Evolutionary conservation across 805 yeast species (phyloP).

Genomic region (Barnettozyma wickerhamii): DNA sequence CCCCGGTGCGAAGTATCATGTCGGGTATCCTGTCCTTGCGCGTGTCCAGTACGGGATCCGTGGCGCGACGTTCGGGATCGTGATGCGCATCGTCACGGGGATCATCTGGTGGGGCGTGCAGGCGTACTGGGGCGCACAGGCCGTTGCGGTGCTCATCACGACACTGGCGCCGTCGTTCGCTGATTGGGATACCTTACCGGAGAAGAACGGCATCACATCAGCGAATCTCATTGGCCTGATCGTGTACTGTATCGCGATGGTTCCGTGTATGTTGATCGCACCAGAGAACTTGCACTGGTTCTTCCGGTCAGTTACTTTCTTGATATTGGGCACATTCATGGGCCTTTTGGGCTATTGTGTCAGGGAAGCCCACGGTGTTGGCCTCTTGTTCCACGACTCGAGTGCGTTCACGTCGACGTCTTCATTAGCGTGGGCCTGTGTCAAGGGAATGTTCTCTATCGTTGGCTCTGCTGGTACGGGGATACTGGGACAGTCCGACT

Average conservation of each 20-base stretch:
- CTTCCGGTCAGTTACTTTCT: conserved; percentile 23
- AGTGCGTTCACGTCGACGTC: conserved; percentile 4
- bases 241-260: conserved; percentile 32
- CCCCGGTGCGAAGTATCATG: conserved; percentile 29
- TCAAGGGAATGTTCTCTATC: conserved; percentile 26
- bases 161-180: conserved; percentile 23
- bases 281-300: conserved; percentile 29
- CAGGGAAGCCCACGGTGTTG: conserved; percentile 26
- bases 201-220: conserved; percentile 32
- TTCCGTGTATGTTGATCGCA: conserved; percentile 26
- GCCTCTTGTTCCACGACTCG: conserved; percentile 17
- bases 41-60: conserved; percentile 34
- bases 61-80: conserved; percentile 31
- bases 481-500: conserved; percentile 31
- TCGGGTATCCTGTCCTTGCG: conserved; percentile 35
- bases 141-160: conserved; percentile 29
- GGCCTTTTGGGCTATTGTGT: conserved; percentile 30
- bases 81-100: conserved; percentile 33
- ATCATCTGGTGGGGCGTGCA: conserved; percentile 37
- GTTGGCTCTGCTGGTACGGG: conserved; percentile 26
- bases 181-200: conserved; percentile 26
- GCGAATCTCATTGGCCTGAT: conserved; percentile 37
- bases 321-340: conserved; percentile 26
- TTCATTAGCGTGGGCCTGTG: conserved; percentile 26
- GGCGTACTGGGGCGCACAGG: conserved; percentile 34